Conservation (phyloP, 192 early-diverging fungal species). For the Mortierella hygrophila region DNA sequence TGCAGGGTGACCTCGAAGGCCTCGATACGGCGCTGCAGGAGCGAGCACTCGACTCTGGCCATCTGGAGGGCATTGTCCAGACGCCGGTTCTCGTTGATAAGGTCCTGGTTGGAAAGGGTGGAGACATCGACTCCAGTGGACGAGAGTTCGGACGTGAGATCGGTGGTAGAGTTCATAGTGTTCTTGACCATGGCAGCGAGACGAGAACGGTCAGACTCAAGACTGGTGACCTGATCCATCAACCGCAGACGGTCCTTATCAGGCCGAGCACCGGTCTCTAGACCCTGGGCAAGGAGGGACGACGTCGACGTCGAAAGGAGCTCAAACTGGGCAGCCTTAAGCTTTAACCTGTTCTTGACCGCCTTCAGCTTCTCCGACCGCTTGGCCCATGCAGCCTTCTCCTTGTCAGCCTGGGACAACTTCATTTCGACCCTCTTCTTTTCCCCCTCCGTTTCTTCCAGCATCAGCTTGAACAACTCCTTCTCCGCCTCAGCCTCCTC, state of each 20-base stretch:
- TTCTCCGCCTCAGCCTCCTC: conserved; percentile 51
- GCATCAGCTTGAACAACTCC: conserved; percentile 53
- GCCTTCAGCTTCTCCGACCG: conserved; percentile 17
- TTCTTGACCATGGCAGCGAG: conserved; percentile 54
- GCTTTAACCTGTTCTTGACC: conserved; percentile 35
- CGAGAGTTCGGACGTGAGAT: not conserved
- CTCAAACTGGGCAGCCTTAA: conserved; percentile 43
- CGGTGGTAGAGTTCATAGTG: conserved; percentile 26
- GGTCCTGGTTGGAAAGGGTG: conserved; percentile 37
- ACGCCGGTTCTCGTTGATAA: conserved; percentile 38
- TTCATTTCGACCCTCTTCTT: conserved; percentile 48
- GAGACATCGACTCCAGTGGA: not conserved
- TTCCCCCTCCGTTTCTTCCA: conserved; percentile 51
- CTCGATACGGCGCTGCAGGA: conserved; percentile 50
- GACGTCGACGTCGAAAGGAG: conserved; percentile 52
- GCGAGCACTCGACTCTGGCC: conserved; percentile 50
- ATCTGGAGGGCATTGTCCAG: conserved; percentile 40
- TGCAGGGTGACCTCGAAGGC: conserved; percentile 51
- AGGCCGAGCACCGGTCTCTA: conserved; percentile 41
- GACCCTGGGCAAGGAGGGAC: conserved; percentile 27
- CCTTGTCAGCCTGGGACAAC: conserved; percentile 26
- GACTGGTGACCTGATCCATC: conserved; percentile 44
- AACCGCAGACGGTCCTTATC: conserved; percentile 53
- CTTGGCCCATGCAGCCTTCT: conserved; percentile 27
- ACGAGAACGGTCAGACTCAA: conserved; percentile 52